Evolutionary conservation across 305 asterid genomes (phyloP), one percentile per base, ranked within the genome.

Genomic region (Salvia sclarea): DNA sequence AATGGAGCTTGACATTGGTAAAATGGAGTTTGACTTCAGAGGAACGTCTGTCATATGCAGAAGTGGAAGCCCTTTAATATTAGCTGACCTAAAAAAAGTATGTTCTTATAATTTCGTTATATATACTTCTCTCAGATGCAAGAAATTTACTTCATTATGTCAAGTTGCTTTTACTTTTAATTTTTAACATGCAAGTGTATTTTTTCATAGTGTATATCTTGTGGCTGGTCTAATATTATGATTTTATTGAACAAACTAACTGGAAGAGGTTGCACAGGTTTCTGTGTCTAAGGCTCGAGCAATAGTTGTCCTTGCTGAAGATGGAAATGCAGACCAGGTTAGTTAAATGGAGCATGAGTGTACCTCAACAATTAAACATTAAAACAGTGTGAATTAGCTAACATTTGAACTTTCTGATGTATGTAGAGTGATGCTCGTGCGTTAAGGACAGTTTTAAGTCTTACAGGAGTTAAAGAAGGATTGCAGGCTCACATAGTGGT

Each of bases 371-470:
- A 72, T 49, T 73, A 24, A 44, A 66, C 65, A 52, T 70, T 49
- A 70, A 2, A 12, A 14, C 53, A 33, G 50, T 69, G 58, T 69
- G 57, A 56, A 55, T 59, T 43, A 41, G 64, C 66, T 69, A 57
- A 68, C 70, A 66, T 59, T 61, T 54, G 71, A 66, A 71, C 44
- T 73, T 64, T 66, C 48, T 74, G 69, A 43, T 68, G 68, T 24
- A 70, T 84, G 79, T 79, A 91, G 98, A 91, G 98, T 74, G 98
- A 91, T 82, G 96, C 96, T 12, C 95, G 96, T 64, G 98, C 96
- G 44, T 76, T 91, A 75, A 85, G 96, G 84, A 87, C 95, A 25
- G 96, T 91, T 68, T 83, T 91, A 76, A 91, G 96, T 85, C 86
- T 91, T 59, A 91, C 96, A 31, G 98, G 98, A 77, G 88, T 91